Evolutionary conservation across 441 rosid species (phyloP).

Genomic region (Viola pubescens): DNA sequence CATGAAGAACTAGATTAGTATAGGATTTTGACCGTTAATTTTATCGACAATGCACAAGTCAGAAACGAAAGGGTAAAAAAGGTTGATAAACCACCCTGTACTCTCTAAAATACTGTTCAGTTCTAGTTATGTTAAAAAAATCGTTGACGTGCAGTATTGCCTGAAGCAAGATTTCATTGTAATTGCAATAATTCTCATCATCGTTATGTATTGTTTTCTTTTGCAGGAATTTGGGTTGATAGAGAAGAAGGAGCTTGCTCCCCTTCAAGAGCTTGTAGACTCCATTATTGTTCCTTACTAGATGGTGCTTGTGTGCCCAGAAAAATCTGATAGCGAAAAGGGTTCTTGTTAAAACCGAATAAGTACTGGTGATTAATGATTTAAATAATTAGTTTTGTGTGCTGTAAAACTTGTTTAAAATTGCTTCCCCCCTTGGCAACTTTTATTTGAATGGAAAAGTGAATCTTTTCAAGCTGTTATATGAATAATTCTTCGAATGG

Average conservation of each 20-base stretch:
- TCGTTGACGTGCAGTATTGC: neutral
- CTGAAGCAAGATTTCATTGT: neutral
- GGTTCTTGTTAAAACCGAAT: constrained; percentile 6
- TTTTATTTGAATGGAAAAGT: too few species aligned
- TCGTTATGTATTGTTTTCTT: neutral
- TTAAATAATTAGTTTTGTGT: neutral
- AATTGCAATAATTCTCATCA: neutral
- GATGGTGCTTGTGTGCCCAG: constrained; percentile 5
- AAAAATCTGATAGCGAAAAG: constrained; percentile 7
- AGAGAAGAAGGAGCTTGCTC: constrained; percentile 97
- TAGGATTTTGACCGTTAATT: too few species aligned
- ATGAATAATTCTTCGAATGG: too few species aligned
- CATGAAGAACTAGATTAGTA: too few species aligned
- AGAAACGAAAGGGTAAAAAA: too few species aligned
- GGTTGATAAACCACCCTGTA: neutral
- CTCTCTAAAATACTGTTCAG: neutral
- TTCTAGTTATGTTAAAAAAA: neutral
- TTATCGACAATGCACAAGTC: too few species aligned
- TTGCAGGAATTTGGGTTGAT: constrained; percentile 87
- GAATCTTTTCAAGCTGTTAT: too few species aligned
- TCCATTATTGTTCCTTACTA: constrained; percentile 67
- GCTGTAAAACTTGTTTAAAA: neutral
- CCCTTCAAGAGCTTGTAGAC: constrained; percentile 90
- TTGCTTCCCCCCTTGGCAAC: too few species aligned
- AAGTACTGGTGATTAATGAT: neutral